Conservation (phyloP, 176 grass and related monocot genomes). For the Rhynchospora breviuscula region DNA sequence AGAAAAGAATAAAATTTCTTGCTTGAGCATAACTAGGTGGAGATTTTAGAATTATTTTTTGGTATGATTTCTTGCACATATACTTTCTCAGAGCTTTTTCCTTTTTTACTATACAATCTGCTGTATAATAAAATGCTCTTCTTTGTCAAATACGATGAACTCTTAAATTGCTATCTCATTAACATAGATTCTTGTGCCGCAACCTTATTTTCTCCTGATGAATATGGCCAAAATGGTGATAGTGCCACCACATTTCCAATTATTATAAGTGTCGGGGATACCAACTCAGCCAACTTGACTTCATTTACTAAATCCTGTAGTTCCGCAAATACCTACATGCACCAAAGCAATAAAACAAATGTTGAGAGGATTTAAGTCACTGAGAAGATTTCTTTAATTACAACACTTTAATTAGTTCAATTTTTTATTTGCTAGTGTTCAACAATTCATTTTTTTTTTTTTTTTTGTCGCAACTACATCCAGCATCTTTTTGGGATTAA, state of each 20-base stretch:
- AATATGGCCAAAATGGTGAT: conserved; percentile 62
- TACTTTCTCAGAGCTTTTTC: neutral
- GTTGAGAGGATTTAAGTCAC: neutral
- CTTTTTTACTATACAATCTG: neutral
- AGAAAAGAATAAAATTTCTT: neutral
- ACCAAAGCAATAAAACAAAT: conserved; percentile 17
- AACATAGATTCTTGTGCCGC: conserved; percentile 21
- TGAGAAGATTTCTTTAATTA: neutral
- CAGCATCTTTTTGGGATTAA: neutral
- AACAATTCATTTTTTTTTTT: neutral
- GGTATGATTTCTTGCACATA: neutral
- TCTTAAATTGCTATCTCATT: conserved; percentile 32
- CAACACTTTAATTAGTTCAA: neutral
- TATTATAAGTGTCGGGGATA: conserved; percentile 81
- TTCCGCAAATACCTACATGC: conserved; percentile 64
- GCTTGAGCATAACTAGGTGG: neutral
- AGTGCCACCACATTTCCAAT: conserved; percentile 77
- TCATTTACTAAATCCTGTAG: conserved; percentile 71
- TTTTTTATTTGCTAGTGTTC: neutral
- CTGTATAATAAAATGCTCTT: conserved; percentile 15
- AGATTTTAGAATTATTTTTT: neutral
- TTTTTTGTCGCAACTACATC: neutral
- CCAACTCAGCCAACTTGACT: conserved; percentile 46
- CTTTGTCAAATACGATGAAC: conserved; percentile 8
- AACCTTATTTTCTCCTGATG: conserved; percentile 29